phyloP scores from a whole-genome alignment of 768 basidiomycete species.

The Lactarius indigo region DNA sequence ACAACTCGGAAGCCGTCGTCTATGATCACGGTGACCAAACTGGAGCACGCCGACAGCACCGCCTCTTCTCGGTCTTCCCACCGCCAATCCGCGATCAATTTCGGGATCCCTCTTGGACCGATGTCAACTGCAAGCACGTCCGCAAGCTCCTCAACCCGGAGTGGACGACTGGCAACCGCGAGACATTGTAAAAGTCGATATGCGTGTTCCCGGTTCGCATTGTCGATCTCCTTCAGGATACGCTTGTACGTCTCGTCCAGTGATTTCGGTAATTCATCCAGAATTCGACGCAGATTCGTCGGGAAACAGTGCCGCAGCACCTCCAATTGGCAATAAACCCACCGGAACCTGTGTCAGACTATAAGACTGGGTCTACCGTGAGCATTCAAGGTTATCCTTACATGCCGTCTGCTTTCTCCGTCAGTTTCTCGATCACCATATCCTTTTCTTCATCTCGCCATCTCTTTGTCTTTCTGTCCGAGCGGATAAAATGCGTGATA shows the following conservation, averaged over 20 bases:
- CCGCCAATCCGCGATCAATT: not conserved
- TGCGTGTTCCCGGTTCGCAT: not conserved
- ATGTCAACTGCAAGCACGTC: not conserved
- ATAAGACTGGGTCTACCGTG: not conserved
- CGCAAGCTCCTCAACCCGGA: not conserved
- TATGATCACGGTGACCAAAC: not conserved
- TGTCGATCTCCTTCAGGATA: not conserved
- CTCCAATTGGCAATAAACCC: conserved; percentile 8
- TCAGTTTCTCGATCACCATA: not conserved
- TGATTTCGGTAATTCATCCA: not conserved
- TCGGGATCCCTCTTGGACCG: not conserved
- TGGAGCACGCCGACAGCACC: not conserved
- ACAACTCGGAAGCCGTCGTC: not conserved
- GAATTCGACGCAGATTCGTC: not conserved
- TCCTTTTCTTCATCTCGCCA: not conserved
- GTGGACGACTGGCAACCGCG: not conserved
- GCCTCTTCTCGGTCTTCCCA: not conserved
- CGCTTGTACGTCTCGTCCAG: conserved; percentile 2
- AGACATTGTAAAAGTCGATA: not conserved
- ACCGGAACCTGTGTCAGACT: not conserved
- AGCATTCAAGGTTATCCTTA: not conserved
- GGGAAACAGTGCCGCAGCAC: conserved; percentile 1
- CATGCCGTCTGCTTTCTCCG: not conserved
- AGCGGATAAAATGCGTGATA: not conserved
- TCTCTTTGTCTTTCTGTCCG: not conserved